Conservation (phyloP, 441 rosid genomes). For the Populus hybrid region DNA sequence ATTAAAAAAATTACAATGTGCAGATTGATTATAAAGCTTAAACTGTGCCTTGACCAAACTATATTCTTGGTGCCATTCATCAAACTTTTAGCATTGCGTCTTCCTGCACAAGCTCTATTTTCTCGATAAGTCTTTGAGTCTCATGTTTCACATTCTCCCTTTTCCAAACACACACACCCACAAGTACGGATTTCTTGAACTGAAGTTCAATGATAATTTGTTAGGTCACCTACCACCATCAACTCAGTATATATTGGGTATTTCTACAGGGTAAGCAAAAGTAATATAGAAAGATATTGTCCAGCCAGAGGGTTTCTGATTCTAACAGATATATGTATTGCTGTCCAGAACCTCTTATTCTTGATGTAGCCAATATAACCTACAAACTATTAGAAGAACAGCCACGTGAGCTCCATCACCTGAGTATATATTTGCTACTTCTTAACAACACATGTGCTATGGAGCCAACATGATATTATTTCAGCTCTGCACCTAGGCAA, state of each 20-base stretch:
- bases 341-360: not conserved
- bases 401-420: too few species aligned
- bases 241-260: too few species aligned
- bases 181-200: not conserved
- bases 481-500: not conserved
- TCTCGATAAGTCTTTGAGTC: not conserved
- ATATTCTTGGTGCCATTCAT: not conserved
- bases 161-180: not conserved
- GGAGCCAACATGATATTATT: not conserved
- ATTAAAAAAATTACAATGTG: not conserved
- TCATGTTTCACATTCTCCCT: not conserved
- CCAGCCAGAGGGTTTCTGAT: not conserved
- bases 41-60: not conserved
- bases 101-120: not conserved
- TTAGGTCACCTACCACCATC: not conserved
- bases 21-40: not conserved
- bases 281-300: not conserved
- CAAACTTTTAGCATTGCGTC: not conserved
- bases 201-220: not conserved
- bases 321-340: not conserved
- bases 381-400: too few species aligned
- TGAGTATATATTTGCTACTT: not conserved
- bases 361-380: not conserved
- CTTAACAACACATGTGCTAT: not conserved
- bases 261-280: not conserved